Evolutionary conservation across 495 filamentous ascomycete species (phyloP), one percentile per base, ranked within the genome.

Genomic region (Amorphotheca resinae): DNA sequence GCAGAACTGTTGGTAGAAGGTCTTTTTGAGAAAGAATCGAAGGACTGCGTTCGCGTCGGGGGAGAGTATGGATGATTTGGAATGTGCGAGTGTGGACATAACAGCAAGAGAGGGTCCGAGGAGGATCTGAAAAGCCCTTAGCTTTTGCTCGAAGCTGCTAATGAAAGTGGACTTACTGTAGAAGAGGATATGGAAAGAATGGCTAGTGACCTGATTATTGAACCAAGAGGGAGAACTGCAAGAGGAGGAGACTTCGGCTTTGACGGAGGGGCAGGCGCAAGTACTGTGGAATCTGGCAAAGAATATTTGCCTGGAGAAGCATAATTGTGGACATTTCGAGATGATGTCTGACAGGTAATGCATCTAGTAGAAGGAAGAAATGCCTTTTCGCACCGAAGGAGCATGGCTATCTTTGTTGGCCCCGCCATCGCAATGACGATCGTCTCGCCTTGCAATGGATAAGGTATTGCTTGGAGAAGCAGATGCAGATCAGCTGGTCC

Each of bases 1-100:
- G 56, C 85, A 93, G 58, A 89, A 93, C 53, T 93, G 83, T 41
- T 73, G 72, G 57, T 93, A 93, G 55, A 93, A 85, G 0, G 82
- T 89, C 42, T 76, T 69, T 46, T 83, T 80, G 22, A 93, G 66
- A 25, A 83, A 56, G 47, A 57, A 69, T 12, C 63, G 60, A 11
- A 80, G 65, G 14, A 77, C 8, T 0, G 66, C 68, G 45, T 82
- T 82, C 23, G 55, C 59, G 46, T 76, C 70, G 2, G 76, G 74
- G 47, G 70, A 71, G 9, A 82, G 59, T 6, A 75, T 31, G 1
- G 75, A 64, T 14, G 60, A 75, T 33, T 72, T 74, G 15, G 81
- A 79, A 50, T 86, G 65, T 9, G 85, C 82, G 50, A 93, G 68
- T n/a, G 65, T 54, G 3, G 73, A 75, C 48, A 93, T 79, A 14